Base-by-base conservation (phyloP, 2,329 filamentous ascomycete genomes). In the Phyllosticta citriasiana region DNA sequence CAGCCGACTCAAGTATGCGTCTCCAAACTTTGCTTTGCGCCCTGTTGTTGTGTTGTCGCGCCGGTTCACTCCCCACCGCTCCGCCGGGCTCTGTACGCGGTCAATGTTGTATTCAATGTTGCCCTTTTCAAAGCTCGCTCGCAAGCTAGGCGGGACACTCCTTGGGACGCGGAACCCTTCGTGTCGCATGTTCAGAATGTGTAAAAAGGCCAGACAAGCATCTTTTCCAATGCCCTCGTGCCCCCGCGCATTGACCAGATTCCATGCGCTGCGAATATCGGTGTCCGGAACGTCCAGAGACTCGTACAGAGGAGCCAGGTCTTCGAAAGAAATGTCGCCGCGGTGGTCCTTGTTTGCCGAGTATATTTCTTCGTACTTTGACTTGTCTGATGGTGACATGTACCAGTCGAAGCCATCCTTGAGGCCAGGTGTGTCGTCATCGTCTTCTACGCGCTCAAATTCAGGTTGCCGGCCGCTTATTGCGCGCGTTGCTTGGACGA, bases 361-460 rank as follows among this genome's bases (percentile, higher is more conserved):
- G 77, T 97, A 99, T 76, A 99, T 99, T 68, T 93, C 90, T 76
- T 97, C 91, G 78, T 99, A 99, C 76, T 97, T 97, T 65, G 84
- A 73, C 77, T 95, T 95, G 77, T 99, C 92, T 30, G 80, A 76
- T 0, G 94, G 94, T 63, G 86, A 91, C 91, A 99, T 99, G 78
- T 99, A 99, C 94, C 94, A 99, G 74, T 99, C 94, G 74, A 99
- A 99, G 12, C 93, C 93, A 75, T 97, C 91, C 73, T 96, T 96
- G 64, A 99, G 80, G 0, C 91, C 91, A 1, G 86, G 84, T 3
- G 87, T 85, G 67, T 96, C 92, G 65, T 87, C 84, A 67, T 91
- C 88, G 62, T 79, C 77, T 60, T 91, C 88, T 63, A 96, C 85
- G 64, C 85, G 83, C 74, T 96, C 92, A 73, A 97, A 97, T 67